Evolutionary conservation across 345 rosid species (phyloP), one percentile per base, ranked within the genome.

Genomic region (Eucalyptus decipiens): DNA sequence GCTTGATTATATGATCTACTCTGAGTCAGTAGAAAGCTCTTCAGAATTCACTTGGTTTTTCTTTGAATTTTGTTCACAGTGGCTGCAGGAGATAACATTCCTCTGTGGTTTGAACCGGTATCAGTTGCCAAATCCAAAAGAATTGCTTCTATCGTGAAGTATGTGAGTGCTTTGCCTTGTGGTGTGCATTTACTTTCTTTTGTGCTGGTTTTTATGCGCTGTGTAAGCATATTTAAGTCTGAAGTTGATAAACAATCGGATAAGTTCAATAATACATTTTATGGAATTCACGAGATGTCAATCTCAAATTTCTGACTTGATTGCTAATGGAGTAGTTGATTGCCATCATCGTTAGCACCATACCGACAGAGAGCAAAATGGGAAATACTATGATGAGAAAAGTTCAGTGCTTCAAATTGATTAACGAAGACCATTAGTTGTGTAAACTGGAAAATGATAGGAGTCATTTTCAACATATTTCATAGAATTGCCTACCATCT

Each of bases 61-160:
- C 47, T 37, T 18, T 67, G 86, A 24, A 58, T 88, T 88, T 85
- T 91, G 92, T 86, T 83, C 45, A 51, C 96, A 96, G 99, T 97
- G 94, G 98, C 97, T 50, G 94, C 94, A 86, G 95, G 93, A 90
- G 91, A 62, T 72, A 90, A 93, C 76, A 90, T 94, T 87, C 98
- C 98, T 50, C 93, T 97, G 24, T 97, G 99, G 98, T 97, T 96
- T 92, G 99, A 97, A 91, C 99, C 99, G 1, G 99, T 97, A 86
- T 97, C 99, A 5, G 93, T 97, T 81, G 93, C 94, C 76, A 97
- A 97, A 93, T 97, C 99, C 23, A 91, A 65, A 89, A 92, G 96
- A 91, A 94, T 97, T 85, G 91, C 92, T 87, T 90, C 98, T 7
- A 30, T 97, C 88, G 97, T 91, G 86, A 94, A 94, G 93, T 92